Evolutionary conservation across 768 basidiomycete genomes (phyloP).

Genomic region (Calvatia gigantea): DNA sequence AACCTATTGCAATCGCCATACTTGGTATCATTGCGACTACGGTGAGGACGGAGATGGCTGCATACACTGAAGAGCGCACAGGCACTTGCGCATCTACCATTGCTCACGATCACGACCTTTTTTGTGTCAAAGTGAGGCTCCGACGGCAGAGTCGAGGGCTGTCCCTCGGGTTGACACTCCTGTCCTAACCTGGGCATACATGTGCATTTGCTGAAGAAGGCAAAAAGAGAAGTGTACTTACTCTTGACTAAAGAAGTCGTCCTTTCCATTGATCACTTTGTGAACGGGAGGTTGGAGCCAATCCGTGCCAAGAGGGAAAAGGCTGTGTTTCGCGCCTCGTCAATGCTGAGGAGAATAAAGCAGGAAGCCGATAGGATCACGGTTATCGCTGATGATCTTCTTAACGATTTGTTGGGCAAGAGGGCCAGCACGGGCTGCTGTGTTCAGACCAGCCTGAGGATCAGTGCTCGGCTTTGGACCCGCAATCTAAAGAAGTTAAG

Average conservation of each 20-base stretch:
- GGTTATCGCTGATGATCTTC: slow-evolving; percentile 33
- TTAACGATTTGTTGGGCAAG: slow-evolving; percentile 49
- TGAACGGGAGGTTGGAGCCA: slow-evolving; percentile 39
- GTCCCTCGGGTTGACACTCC: slow-evolving; percentile 30
- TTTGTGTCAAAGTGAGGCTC: slow-evolving; percentile 44
- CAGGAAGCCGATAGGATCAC: slow-evolving; percentile 40
- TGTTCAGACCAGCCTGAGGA: slow-evolving; percentile 54
- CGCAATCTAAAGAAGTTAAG: too few relatives aligned
- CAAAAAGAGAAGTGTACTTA: slow-evolving; percentile 10
- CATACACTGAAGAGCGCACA: slow-evolving; percentile 43
- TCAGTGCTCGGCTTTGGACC: too few relatives aligned
- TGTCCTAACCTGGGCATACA: slow-evolving; percentile 35
- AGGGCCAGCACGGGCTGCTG: slow-evolving; percentile 44
- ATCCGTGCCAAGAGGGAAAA: slow-evolving; percentile 35
- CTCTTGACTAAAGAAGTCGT: slow-evolving; percentile 50
- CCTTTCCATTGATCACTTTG: slow-evolving; percentile 41
- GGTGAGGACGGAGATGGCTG: too few relatives aligned
- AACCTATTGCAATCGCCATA: slow-evolving; percentile 29
- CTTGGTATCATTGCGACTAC: too few relatives aligned
- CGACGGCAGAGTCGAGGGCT: slow-evolving; percentile 32
- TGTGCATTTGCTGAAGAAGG: background rate
- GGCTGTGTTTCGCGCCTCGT: slow-evolving; percentile 41
- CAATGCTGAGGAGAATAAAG: slow-evolving; percentile 48
- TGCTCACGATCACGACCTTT: slow-evolving; percentile 52
- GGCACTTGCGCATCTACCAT: slow-evolving; percentile 52